Conservation (phyloP, 176 grass and related monocot genomes). For the Ampelocalamus luodianensis region DNA sequence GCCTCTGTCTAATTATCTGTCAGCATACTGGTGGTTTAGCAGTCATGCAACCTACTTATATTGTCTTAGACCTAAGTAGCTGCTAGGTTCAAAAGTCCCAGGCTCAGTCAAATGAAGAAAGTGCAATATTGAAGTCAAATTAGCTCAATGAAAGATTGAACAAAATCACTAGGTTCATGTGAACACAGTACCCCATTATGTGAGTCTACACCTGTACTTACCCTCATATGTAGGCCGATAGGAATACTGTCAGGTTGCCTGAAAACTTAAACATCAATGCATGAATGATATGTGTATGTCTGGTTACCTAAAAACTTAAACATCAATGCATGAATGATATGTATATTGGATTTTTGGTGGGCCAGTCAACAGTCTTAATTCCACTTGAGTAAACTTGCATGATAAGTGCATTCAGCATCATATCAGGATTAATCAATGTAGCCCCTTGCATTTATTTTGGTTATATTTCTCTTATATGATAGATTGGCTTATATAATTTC, state of each 20-base stretch:
- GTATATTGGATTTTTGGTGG: background rate
- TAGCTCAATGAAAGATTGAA: background rate
- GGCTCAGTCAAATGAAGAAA: background rate
- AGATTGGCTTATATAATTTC: constrained; percentile 18
- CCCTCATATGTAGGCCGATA: background rate
- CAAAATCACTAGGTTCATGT: constrained; percentile 23
- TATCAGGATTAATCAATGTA: background rate
- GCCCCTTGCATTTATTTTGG: too few relatives aligned
- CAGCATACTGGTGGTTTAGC: background rate
- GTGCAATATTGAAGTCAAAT: background rate
- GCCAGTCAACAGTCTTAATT: constrained; percentile 25
- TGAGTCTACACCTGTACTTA: background rate
- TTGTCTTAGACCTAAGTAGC: constrained; percentile 5
- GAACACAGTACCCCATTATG: constrained; percentile 17
- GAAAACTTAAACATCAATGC: constrained; percentile 9
- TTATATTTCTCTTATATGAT: constrained; percentile 23
- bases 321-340: background rate
- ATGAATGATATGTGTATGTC: background rate
- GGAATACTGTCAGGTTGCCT: background rate
- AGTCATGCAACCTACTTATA: constrained; percentile 8
- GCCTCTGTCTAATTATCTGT: background rate
- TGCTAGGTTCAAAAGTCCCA: background rate
- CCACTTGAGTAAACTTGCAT: constrained; percentile 21
- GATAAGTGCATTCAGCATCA: constrained; percentile 17
- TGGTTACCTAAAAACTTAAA: constrained; percentile 25